These are phyloP conservation scores for Candida schatavii DNA, from an alignment of 805 yeast genomes.

Conservation along the genomic window DNA sequence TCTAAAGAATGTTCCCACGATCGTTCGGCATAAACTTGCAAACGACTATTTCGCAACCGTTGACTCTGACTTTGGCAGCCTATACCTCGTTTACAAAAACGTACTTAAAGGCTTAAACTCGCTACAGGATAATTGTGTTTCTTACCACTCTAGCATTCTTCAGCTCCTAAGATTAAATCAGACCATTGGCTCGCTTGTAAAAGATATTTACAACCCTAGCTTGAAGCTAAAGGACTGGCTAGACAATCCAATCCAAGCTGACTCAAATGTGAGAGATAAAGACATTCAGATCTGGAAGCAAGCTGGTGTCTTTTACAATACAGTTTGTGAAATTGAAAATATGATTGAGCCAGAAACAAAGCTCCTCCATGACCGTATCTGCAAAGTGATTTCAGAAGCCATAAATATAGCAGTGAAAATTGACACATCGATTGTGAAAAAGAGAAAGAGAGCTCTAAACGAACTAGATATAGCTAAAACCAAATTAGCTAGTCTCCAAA, in stretches of 20 bases:
- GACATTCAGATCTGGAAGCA: conserved; percentile 18
- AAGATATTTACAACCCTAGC: conserved; percentile 11
- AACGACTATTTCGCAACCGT: conserved; percentile 23
- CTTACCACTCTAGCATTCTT: conserved; percentile 7
- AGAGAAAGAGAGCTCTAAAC: conserved; percentile 28
- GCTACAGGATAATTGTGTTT: conserved; percentile 14
- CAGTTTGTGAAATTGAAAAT: conserved; percentile 13
- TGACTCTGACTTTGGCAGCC: conserved; percentile 37
- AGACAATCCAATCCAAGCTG: conserved; percentile 7
- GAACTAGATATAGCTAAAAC: conserved; percentile 24
- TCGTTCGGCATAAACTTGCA: conserved; percentile 26
- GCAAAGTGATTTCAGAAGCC: conserved; percentile 14
- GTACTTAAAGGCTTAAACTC: conserved; percentile 15
- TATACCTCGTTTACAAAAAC: conserved; percentile 17
- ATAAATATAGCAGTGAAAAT: conserved; percentile 18
- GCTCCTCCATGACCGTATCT: conserved; percentile 7
- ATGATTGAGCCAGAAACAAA: conserved; percentile 13
- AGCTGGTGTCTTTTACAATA: conserved; percentile 16
- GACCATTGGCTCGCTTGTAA: conserved; percentile 16
- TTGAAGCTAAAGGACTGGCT: conserved; percentile 6
- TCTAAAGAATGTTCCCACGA: conserved; percentile 30
- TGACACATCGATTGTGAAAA: conserved; percentile 27
- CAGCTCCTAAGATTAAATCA: conserved; percentile 9
- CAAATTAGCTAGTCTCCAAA: conserved; percentile 22
- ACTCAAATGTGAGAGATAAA: conserved; percentile 6